Conservation (phyloP, 352 stramenopile species). For the Pythium dissotocum region DNA sequence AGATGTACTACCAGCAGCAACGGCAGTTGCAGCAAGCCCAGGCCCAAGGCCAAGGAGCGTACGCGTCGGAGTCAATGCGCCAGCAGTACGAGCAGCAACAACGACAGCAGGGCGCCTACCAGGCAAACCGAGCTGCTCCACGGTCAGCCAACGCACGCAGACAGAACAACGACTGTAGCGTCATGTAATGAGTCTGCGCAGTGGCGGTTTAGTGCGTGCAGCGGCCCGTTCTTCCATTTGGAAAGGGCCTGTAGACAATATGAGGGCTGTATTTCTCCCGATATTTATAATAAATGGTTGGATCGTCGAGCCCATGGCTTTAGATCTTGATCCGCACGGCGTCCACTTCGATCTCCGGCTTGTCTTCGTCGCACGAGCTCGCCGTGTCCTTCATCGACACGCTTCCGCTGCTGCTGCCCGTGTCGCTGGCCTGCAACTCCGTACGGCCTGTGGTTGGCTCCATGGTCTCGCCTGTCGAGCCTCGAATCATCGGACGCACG, state of each 20-base stretch:
- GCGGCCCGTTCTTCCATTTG: constrained; percentile 19
- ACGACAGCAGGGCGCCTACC: constrained; percentile 37
- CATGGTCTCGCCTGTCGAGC: constrained; percentile 10
- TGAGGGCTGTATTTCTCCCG: constrained; percentile 1
- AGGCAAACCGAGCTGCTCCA: constrained; percentile 21
- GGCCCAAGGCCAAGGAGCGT: constrained; percentile 23
- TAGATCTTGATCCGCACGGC: constrained; percentile 67
- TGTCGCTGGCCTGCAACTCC: constrained; percentile 26
- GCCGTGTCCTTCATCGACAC: constrained; percentile 32
- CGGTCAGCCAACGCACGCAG: constrained; percentile 12
- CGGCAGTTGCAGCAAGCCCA: constrained; percentile 43
- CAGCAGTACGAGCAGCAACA: constrained; percentile 61
- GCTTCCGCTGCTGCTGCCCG: constrained; percentile 34
- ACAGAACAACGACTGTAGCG: constrained; percentile 41
- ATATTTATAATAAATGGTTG: constrained; percentile 26
- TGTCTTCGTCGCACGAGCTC: constrained; percentile 38
- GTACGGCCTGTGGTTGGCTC: constrained; percentile 24
- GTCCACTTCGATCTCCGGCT: constrained; percentile 58
- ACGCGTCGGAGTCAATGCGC: constrained; percentile 3
- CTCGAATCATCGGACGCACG: constrained; percentile 40
- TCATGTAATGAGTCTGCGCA: constrained; percentile 39
- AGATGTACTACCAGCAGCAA: constrained; percentile 68
- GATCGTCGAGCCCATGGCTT: background rate
- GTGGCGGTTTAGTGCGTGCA: constrained; percentile 3
- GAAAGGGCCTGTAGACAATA: constrained; percentile 8